Percentiles rank a stretch among this genome's conserved stretches.
phyloP scores from a whole-genome alignment of 306 rosid genomes.

The Cucurbita ficifolia region DNA sequence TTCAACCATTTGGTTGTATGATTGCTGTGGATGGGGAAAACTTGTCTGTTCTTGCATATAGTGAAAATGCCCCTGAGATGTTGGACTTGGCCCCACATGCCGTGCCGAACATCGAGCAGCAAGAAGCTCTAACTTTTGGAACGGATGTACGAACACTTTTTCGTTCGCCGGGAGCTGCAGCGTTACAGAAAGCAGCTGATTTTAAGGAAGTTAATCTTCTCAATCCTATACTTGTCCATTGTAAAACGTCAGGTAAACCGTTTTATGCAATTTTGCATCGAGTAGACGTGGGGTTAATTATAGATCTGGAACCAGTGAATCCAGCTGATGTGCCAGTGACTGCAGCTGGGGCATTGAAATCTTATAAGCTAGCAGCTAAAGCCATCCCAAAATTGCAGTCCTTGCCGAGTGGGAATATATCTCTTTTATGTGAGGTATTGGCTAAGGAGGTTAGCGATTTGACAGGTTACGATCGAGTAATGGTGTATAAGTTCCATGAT shows the following conservation, averaged over 20 bases:
- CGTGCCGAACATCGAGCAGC: slow-evolving; percentile 27
- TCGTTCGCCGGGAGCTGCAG: slow-evolving; percentile 24
- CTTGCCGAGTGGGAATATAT: slow-evolving; percentile 24
- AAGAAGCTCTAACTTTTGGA: slow-evolving; percentile 27
- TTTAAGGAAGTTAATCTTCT: slow-evolving; percentile 27
- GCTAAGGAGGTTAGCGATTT: slow-evolving; percentile 32
- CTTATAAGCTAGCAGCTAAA: slow-evolving; percentile 40
- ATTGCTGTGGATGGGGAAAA: slow-evolving; percentile 22
- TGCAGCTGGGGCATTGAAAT: slow-evolving; percentile 32
- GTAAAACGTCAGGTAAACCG: slow-evolving; percentile 29
- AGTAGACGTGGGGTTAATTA: slow-evolving; percentile 22
- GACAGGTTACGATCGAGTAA: slow-evolving; percentile 28
- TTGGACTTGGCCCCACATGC: slow-evolving; percentile 36
- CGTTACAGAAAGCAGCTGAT: slow-evolving; percentile 26
- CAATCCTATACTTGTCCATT: slow-evolving; percentile 28
- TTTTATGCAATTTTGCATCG: slow-evolving; percentile 33
- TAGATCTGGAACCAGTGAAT: slow-evolving; percentile 32
- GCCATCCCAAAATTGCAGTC: slow-evolving; percentile 33
- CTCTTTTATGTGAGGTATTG: slow-evolving; percentile 21
- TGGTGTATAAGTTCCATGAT: slow-evolving; percentile 35
- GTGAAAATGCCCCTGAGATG: slow-evolving; percentile 33
- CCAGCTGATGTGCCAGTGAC: slow-evolving; percentile 29
- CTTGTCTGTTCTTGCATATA: slow-evolving; percentile 24
- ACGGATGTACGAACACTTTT: slow-evolving; percentile 24
- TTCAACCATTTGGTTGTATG: slow-evolving; percentile 35